Evolutionary conservation across 495 filamentous ascomycete genomes (phyloP).

Genomic region (Penicillium alfredii): DNA sequence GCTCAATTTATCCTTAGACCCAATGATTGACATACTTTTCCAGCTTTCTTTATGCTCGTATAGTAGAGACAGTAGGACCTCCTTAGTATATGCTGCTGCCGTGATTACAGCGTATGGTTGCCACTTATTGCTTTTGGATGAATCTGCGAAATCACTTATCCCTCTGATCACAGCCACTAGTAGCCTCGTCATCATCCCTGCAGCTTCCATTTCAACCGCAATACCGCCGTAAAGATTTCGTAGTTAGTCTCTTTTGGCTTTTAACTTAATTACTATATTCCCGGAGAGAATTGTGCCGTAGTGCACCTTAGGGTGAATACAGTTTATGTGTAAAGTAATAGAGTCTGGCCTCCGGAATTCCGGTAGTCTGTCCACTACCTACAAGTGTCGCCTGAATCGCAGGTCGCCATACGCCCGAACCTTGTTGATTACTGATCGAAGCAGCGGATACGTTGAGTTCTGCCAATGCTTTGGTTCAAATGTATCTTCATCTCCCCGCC

Average conservation of each 20-base stretch:
- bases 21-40: no score
- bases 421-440: constrained; percentile 7
- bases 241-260: constrained; percentile 5
- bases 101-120: constrained; percentile 24
- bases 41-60: no score
- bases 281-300: constrained; percentile 8
- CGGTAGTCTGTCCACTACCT: constrained; percentile 6
- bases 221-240: constrained; percentile 7
- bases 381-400: constrained; percentile 9
- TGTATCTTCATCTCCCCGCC: constrained; percentile 9
- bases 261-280: constrained; percentile 5
- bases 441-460: constrained; percentile 8
- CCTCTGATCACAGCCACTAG: constrained; percentile 22
- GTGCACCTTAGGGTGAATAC: constrained; percentile 7
- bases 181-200: constrained; percentile 22
- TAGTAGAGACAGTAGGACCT: constrained; percentile 4
- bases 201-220: constrained; percentile 35
- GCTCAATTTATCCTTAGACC: no score
- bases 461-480: constrained; percentile 10
- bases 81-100: constrained; percentile 14
- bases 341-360: constrained; percentile 5
- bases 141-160: constrained; percentile 26
- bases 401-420: constrained; percentile 1
- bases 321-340: not conserved
- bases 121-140: constrained; percentile 25